A percentile compares a stretch with the other conserved stretches of the same genome.
phyloP scores from a whole-genome alignment of 2,329 filamentous ascomycete genomes.

The Zasmidium citrigriseum region DNA sequence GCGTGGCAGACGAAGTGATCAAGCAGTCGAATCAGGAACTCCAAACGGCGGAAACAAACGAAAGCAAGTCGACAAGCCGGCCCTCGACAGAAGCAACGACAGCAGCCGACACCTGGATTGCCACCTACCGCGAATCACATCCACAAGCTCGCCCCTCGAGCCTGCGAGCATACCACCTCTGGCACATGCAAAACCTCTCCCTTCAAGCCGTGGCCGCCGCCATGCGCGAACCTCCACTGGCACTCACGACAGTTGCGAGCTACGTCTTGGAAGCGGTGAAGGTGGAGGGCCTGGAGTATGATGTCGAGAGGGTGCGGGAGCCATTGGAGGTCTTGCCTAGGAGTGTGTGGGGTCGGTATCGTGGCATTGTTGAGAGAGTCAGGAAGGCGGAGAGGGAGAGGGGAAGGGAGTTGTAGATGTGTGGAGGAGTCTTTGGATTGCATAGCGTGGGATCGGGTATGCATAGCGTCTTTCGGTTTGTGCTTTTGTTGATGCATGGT shows the following conservation, averaged over 20 bases:
- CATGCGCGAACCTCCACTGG: slow-evolving; percentile 62
- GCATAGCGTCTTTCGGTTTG: too few species aligned
- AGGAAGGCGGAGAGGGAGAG: background rate
- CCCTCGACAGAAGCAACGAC: slow-evolving; percentile 3
- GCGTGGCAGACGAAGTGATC: background rate
- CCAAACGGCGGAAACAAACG: background rate
- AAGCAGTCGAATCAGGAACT: background rate
- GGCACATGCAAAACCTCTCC: slow-evolving; percentile 57
- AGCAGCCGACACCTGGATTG: slow-evolving; percentile 12
- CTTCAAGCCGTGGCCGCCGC: slow-evolving; percentile 55
- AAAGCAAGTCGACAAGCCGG: slow-evolving; percentile 5
- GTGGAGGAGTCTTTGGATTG: too few species aligned
- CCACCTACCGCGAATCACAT: slow-evolving; percentile 8
- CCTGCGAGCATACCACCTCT: slow-evolving; percentile 62
- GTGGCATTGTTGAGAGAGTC: background rate
- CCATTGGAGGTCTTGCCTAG: background rate
- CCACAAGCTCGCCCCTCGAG: slow-evolving; percentile 7
- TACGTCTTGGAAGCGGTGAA: slow-evolving; percentile 62
- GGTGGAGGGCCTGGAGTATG: slow-evolving; percentile 53
- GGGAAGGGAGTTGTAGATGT: background rate
- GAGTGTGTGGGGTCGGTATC: background rate
- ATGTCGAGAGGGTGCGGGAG: slow-evolving; percentile 32
- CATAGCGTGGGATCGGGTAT: background rate
- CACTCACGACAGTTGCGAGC: slow-evolving; percentile 54
- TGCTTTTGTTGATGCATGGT: too few species aligned